Evolutionary conservation across 2,329 filamentous ascomycete species (phyloP).

Genomic region (Aspergillus aculeatus): DNA sequence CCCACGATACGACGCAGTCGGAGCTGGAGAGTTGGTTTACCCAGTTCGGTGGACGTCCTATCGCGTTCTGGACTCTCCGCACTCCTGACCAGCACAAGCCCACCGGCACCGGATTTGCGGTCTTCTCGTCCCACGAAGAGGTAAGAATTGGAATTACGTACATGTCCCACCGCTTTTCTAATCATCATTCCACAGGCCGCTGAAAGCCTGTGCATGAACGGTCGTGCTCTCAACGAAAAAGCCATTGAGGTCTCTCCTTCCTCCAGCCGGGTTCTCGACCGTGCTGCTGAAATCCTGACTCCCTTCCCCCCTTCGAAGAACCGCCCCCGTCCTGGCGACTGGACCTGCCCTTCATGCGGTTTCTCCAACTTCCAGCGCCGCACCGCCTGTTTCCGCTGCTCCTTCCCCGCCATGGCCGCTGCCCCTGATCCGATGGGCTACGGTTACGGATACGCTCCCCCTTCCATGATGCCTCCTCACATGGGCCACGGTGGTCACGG

Average conservation of each 20-base stretch:
- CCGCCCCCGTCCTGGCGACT: slow-evolving; percentile 91
- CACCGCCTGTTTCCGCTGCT: slow-evolving; percentile 98
- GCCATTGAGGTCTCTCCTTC: slow-evolving; percentile 98
- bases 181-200: slow-evolving; percentile 61
- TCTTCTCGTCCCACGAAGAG: slow-evolving; percentile 99
- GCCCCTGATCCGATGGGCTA: slow-evolving; percentile 74
- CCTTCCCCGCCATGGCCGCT: slow-evolving; percentile 89
- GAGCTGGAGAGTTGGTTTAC: slow-evolving; percentile 99
- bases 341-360: slow-evolving; percentile 97
- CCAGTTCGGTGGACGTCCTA: slow-evolving; percentile 94
- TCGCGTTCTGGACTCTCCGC: slow-evolving; percentile 97
- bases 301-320: slow-evolving; percentile 99
- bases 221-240: slow-evolving; percentile 95
- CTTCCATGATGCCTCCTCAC: slow-evolving; percentile 77
- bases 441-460: slow-evolving; percentile 61
- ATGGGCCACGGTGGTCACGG: slow-evolving; percentile 62
- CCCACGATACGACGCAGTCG: slow-evolving; percentile 96
- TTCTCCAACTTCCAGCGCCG: slow-evolving; percentile 99
- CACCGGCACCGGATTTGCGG: slow-evolving; percentile 96
- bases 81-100: slow-evolving; percentile 99
- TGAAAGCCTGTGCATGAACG: slow-evolving; percentile 98
- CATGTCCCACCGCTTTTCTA: slow-evolving; percentile 8
- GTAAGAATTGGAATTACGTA: slow-evolving; percentile 55
- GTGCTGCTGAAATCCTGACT: slow-evolving; percentile 91
- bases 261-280: slow-evolving; percentile 92